Evolutionary conservation across 345 rosid species (phyloP).

Genomic region (Populus davidiana): DNA sequence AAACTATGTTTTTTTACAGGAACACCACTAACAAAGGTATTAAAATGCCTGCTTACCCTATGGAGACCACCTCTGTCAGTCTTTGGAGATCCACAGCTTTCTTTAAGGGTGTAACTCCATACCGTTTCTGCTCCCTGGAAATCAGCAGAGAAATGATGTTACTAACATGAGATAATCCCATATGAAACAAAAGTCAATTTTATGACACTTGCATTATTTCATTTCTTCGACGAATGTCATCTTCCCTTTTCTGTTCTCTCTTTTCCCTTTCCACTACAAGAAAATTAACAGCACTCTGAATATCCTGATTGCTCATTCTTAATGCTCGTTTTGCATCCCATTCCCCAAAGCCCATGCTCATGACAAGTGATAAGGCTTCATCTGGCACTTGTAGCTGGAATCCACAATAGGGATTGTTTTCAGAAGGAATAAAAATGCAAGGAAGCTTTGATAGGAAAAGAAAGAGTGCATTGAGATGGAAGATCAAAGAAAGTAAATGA

Average conservation of each 20-base stretch:
- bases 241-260: slow-evolving; percentile 49
- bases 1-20: neutral
- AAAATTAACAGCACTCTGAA: slow-evolving; percentile 70
- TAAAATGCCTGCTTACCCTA: slow-evolving; percentile 56
- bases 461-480: neutral
- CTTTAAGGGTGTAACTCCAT: slow-evolving; percentile 75
- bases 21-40: neutral
- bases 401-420: slow-evolving; percentile 3
- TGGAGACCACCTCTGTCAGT: slow-evolving; percentile 51
- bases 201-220: slow-evolving; percentile 50
- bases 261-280: slow-evolving; percentile 69
- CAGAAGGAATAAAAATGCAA: neutral
- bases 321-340: slow-evolving; percentile 74
- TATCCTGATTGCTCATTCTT: slow-evolving; percentile 73
- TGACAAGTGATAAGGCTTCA: slow-evolving; percentile 67
- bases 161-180: neutral
- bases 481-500: neutral
- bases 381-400: slow-evolving; percentile 82
- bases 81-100: slow-evolving; percentile 77
- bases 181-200: neutral
- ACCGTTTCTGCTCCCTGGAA: slow-evolving; percentile 79
- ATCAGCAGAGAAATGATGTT: slow-evolving; percentile 10
- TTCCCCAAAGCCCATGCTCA: slow-evolving; percentile 84
- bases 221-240: slow-evolving; percentile 45
- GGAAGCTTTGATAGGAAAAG: neutral